These are phyloP conservation scores for Globisporangium barbulae DNA, from an alignment of 352 stramenopile species.

Conservation along the genomic window DNA sequence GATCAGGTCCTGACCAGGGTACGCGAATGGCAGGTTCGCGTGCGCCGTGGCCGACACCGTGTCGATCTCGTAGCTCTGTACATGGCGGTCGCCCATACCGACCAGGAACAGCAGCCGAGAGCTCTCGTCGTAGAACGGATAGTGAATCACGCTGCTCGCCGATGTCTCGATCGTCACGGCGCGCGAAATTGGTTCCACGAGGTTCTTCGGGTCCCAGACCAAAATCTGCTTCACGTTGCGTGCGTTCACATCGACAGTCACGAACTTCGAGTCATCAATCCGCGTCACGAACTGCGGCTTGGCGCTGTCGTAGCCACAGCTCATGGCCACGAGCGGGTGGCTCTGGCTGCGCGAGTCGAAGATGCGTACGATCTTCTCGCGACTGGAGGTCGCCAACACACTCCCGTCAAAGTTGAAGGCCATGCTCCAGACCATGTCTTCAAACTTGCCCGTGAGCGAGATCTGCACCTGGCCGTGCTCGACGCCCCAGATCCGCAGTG, in stretches of 20 bases:
- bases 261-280: slow-evolving; percentile 33
- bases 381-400: slow-evolving; percentile 62
- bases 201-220: slow-evolving; percentile 70
- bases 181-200: slow-evolving; percentile 56
- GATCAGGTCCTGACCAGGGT: slow-evolving; percentile 46
- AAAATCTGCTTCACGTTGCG: slow-evolving; percentile 65
- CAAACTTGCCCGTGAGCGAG: slow-evolving; percentile 47
- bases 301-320: slow-evolving; percentile 62
- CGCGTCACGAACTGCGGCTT: slow-evolving; percentile 74
- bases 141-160: slow-evolving; percentile 40
- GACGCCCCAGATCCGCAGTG: slow-evolving; percentile 75
- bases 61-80: slow-evolving; percentile 77
- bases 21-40: slow-evolving; percentile 62
- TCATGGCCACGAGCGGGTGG: slow-evolving; percentile 56
- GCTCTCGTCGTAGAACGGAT: slow-evolving; percentile 65
- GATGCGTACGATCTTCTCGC: slow-evolving; percentile 68
- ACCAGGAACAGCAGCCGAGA: slow-evolving; percentile 71
- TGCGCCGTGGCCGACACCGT: slow-evolving; percentile 33
- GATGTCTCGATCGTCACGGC: slow-evolving; percentile 36
- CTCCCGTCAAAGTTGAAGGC: slow-evolving; percentile 61
- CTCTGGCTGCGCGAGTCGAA: slow-evolving; percentile 55
- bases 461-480: slow-evolving; percentile 42
- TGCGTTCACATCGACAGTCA: slow-evolving; percentile 55
- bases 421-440: slow-evolving; percentile 76
- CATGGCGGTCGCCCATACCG: slow-evolving; percentile 53